Evolutionary conservation across 495 filamentous ascomycete genomes (phyloP).

Genomic region (Xanthoparmelia taractica): DNA sequence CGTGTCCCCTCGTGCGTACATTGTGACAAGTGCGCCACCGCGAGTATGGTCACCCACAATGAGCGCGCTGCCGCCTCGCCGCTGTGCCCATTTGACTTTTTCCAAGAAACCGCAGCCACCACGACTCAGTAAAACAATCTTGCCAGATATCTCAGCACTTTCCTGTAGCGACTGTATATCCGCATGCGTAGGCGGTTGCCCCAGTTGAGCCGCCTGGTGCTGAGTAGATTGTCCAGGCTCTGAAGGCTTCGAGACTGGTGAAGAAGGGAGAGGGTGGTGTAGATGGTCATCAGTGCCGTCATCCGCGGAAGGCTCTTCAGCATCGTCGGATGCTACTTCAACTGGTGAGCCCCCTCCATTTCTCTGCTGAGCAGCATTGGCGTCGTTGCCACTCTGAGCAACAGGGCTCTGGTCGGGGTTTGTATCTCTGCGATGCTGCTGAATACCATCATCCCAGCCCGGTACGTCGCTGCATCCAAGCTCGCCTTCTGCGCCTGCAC

Average conservation of each 20-base stretch:
- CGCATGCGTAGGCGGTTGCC: conserved; percentile 54
- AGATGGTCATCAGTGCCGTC: conserved; percentile 93
- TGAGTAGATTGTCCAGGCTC: conserved; percentile 29
- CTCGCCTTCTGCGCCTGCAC: conserved; percentile 62
- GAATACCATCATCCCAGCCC: conserved; percentile 63
- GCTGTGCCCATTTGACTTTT: conserved; percentile 94
- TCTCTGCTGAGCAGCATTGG: conserved; percentile 17
- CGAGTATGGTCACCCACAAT: conserved; percentile 91
- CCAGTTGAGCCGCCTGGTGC: conserved; percentile 37
- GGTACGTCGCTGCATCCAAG: conserved; percentile 98
- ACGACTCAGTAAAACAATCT: conserved; percentile 79
- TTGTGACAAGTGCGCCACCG: conserved; percentile 79
- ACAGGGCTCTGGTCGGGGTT: conserved; percentile 17
- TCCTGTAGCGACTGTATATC: conserved; percentile 95
- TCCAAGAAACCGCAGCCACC: conserved; percentile 95
- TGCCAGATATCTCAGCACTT: conserved; percentile 86
- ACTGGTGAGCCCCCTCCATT: conserved; percentile 10
- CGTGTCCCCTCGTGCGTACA: conserved; percentile 93
- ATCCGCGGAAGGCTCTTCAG: conserved; percentile 36
- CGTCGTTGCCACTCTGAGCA: conserved; percentile 5
- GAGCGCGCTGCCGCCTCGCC: conserved; percentile 76
- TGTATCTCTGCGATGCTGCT: conserved; percentile 26
- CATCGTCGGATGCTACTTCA: conserved; percentile 4
- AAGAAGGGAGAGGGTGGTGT: conserved; percentile 56
- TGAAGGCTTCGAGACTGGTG: conserved; percentile 37